Evolutionary conservation across 2,329 filamentous ascomycete genomes (phyloP).

Genomic region (Gnomoniopsis sp.): DNA sequence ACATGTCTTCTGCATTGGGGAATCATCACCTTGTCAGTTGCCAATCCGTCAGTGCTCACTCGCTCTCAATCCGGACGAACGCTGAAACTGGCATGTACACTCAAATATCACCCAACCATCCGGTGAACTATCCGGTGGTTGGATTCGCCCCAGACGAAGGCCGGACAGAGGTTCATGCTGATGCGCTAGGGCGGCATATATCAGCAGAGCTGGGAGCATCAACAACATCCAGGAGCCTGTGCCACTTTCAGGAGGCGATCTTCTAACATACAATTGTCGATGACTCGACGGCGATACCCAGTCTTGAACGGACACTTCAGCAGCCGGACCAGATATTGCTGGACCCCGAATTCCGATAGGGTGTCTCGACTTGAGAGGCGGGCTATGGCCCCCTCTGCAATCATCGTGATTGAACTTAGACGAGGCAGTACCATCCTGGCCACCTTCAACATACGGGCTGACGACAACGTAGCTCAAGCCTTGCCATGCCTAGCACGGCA

Average conservation of each 20-base stretch:
- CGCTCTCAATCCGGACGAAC: conserved; percentile 12
- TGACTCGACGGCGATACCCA: background rate
- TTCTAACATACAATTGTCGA: background rate
- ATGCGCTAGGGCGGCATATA: conserved; percentile 1
- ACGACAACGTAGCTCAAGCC: background rate
- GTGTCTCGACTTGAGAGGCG: background rate
- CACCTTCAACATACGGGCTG: conserved; percentile 15
- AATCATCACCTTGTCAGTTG: background rate
- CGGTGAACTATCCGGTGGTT: background rate
- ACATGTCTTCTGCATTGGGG: background rate
- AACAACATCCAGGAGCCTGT: background rate
- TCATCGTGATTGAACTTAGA: background rate
- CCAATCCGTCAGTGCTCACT: conserved; percentile 1
- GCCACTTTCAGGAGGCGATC: background rate
- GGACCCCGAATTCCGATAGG: background rate
- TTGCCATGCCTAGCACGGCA: background rate
- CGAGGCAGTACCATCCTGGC: background rate
- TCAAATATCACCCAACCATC: background rate
- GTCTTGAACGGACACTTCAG: background rate
- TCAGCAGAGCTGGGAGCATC: background rate
- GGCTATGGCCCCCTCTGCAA: background rate
- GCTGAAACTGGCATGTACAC: conserved; percentile 12
- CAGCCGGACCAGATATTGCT: background rate
- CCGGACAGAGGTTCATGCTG: background rate
- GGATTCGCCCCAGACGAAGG: background rate